A percentile compares a stretch with the other conserved stretches of the same genome.
Conservation (phyloP, 352 stramenopile species). For the Phytophthora citricola region DNA sequence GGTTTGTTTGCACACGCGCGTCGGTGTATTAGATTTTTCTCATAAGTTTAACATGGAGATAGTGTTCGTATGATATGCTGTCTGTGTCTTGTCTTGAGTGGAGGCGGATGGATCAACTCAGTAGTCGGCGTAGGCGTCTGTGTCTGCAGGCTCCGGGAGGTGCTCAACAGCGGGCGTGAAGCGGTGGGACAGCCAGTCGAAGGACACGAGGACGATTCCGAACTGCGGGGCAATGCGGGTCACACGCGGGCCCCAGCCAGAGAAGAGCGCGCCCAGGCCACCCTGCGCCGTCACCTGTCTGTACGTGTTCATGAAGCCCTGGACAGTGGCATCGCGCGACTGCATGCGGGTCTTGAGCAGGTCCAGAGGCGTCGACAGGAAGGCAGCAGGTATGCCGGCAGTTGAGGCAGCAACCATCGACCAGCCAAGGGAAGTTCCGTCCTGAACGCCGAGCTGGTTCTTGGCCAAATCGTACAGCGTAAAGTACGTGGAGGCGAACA, state of each 20-base stretch:
- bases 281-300: conserved; percentile 59
- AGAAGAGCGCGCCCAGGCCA: conserved; percentile 62
- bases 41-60: conserved; percentile 41
- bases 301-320: conserved; percentile 60
- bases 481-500: conserved; percentile 84
- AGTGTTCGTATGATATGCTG: conserved; percentile 38
- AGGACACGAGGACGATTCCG: conserved; percentile 82
- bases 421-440: conserved; percentile 73
- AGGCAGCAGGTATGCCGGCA: conserved; percentile 74
- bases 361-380: conserved; percentile 81
- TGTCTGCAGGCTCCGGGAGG: conserved; percentile 31
- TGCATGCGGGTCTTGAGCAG: conserved; percentile 87
- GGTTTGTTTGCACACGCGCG: conserved; percentile 17
- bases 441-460: conserved; percentile 63
- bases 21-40: conserved; percentile 37
- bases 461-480: conserved; percentile 83
- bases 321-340: conserved; percentile 52
- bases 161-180: conserved; percentile 39
- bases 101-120: conserved; percentile 12
- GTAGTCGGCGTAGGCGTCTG: conserved; percentile 43
- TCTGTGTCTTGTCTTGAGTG: background rate
- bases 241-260: conserved; percentile 74
- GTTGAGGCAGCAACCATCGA: conserved; percentile 76
- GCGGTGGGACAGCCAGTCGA: conserved; percentile 80
- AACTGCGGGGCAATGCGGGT: conserved; percentile 83